Base-by-base conservation (phyloP, 805 yeast genomes). In the Saturnispora zaruensis region DNA sequence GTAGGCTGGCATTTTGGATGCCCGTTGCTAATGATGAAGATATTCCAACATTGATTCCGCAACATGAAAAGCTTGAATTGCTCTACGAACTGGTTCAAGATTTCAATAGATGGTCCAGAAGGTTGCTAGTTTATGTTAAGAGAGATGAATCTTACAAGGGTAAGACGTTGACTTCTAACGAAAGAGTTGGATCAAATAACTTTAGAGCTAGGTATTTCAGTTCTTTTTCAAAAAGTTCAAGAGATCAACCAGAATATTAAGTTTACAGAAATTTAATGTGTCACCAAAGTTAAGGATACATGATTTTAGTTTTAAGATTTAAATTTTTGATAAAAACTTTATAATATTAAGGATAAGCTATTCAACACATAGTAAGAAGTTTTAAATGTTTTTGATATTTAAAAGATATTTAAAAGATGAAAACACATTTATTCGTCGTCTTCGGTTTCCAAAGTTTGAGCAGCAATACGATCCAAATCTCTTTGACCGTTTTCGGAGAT, bases 401-500 rank as follows among this genome's bases (percentile, higher is more conserved):
- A 45, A 24, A 37, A 36, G 38, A 24, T 21, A 33, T 21, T 38
- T 38, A 38, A 38, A 38, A 30, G 28, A 23, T n/a, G 40, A 32
- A 26, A 33, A 54, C 55, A 55, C 55, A 57, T 55, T 57, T 64
- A 65, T 66, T 73, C 74, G 63, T 74, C 78, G 71, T 86, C 95
- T 69, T 86, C 93, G 42, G 18, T 41, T 79, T 89, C 96, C 75
- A 87, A 82, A 73, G 96, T 88, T 80, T 89, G 96, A 74, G 96
- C 96, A 72, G 98, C 98, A 75, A 91, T 91, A 84, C 99, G 97
- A 81, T 93, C 99, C 80, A 93, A 86, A 81, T 93, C 99, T 87
- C 99, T 90, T 81, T 91, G 98, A 74, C 99, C 99, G 78, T 89
- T 87, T 74, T 88, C 96, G 60, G 97, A 85, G 83, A 93, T 88